Percentiles rank a stretch among this genome's conserved stretches.
Conservation (phyloP, 1,284 basidiomycete genomes). For the Leucoagaricus sp. region DNA sequence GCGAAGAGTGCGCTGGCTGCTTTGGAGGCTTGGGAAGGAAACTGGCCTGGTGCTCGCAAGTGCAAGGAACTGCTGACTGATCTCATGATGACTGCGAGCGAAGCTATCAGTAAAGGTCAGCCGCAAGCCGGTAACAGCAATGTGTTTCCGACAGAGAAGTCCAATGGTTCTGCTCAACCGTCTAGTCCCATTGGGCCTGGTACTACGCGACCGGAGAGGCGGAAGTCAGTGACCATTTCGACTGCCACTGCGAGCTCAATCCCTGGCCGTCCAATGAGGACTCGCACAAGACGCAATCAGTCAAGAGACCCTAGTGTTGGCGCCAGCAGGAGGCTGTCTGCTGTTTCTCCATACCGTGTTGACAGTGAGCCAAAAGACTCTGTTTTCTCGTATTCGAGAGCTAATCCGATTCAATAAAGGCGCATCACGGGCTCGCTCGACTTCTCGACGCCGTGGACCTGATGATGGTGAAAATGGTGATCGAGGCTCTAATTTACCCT, state of each 20-base stretch:
- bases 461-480: constrained; percentile 58
- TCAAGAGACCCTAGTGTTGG: constrained; percentile 57
- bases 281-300: constrained; percentile 53
- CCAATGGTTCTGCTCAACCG: constrained; percentile 25
- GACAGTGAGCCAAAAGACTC: constrained; percentile 54
- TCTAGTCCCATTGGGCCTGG: constrained; percentile 27
- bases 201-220: constrained; percentile 45
- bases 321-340: constrained; percentile 57
- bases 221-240: constrained; percentile 53
- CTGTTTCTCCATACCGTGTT: constrained; percentile 65
- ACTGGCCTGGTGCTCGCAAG: constrained; percentile 87
- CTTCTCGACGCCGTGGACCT: constrained; percentile 69
- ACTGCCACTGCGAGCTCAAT: constrained; percentile 31
- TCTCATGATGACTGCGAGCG: constrained; percentile 64
- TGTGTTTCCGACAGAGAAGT: constrained; percentile 21
- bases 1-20: constrained; percentile 73
- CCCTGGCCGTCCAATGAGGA: constrained; percentile 50
- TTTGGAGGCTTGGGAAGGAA: constrained; percentile 80
- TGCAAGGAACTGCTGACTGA: constrained; percentile 79
- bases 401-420: constrained; percentile 32
- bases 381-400: background rate
- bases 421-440: constrained; percentile 70
- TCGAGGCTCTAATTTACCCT: constrained; percentile 38
- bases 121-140: constrained; percentile 16
- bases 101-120: constrained; percentile 52